Evolutionary conservation across 1,139 yeast species (phyloP), one percentile per base, ranked within the genome.

Genomic region (Wickerhamomyces sp.): DNA sequence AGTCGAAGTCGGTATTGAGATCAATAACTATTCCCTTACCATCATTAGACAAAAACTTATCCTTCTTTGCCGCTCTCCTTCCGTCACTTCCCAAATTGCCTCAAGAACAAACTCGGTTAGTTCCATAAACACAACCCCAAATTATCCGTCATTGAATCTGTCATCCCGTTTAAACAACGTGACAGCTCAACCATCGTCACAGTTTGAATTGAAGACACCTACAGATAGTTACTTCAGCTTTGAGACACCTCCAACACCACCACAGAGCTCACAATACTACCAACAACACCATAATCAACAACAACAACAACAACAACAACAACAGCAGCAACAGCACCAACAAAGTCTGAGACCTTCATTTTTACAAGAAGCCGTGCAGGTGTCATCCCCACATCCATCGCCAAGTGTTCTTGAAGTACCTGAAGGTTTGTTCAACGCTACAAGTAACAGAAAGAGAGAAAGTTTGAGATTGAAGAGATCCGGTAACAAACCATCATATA

Each of bases 381-480:
- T 30, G 2, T 28, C 43, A 37, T 36, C 36, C 26, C 21, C 46
- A 28, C 30, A 20, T n/a, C 30, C 13, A 8, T 21, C 25, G 3
- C 20, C 20, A 6, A 9, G n/a, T 2, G 15, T 15, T 10, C 6
- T 45, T 13, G 37, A 37, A 17, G 35, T 42, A 11, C 51, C 54
- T 16, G 54, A 47, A 13, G 42, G 36, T 2, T 26, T 50, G 29
- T 49, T 36, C 47, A 61, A 62, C 37, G 63, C 57, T 10, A 62
- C 68, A 0, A 56, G 58, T 20, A 58, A 57, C 32, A 55, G 68
- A 41, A 64, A 64, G 43, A 55, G 69, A 48, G 68, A 64, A 34
- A 56, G 63, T 40, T 43, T 64, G 36, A 61, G 64, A 39, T 39
- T 63, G 34, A 64, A 64, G 40, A 52, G 70, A 46, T 47, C 52